Evolutionary conservation across 352 stramenopile genomes (phyloP).

Genomic region (Peronospora farinosa): DNA sequence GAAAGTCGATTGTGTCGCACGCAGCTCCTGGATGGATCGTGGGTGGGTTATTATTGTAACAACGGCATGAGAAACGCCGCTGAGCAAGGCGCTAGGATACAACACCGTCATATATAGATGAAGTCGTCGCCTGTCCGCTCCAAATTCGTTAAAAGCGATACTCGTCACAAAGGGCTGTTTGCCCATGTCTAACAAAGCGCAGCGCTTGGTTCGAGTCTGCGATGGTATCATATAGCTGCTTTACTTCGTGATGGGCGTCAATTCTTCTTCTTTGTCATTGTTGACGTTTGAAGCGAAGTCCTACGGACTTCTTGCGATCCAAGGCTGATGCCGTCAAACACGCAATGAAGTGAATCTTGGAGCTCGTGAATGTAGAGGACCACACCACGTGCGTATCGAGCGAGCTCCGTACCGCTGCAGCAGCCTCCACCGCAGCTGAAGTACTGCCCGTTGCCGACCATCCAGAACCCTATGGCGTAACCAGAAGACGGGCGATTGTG

Average conservation of each 20-base stretch:
- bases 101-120: background rate
- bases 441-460: slow-evolving; percentile 21
- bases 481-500: too few relatives aligned
- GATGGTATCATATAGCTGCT: too few relatives aligned
- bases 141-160: too few relatives aligned
- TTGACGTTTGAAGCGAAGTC: slow-evolving; percentile 41
- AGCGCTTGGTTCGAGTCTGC: slow-evolving; percentile 17
- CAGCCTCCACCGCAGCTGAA: slow-evolving; percentile 58
- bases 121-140: slow-evolving; percentile 9
- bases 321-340: slow-evolving; percentile 43
- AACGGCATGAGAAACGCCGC: background rate
- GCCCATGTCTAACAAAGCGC: slow-evolving; percentile 21
- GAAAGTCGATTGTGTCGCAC: background rate
- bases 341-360: slow-evolving; percentile 39
- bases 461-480: too few relatives aligned
- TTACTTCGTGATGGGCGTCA: too few relatives aligned
- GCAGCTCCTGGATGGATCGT: background rate
- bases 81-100: too few relatives aligned
- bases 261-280: background rate
- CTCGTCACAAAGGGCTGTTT: background rate
- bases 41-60: background rate
- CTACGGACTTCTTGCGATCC: slow-evolving; percentile 49
- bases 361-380: slow-evolving; percentile 69
- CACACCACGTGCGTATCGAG: slow-evolving; percentile 47
- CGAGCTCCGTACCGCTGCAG: slow-evolving; percentile 62